Evolutionary conservation across 2,329 filamentous ascomycete genomes (phyloP), one percentile per base, ranked within the genome.

Genomic region (Trichoderma guizhouense): DNA sequence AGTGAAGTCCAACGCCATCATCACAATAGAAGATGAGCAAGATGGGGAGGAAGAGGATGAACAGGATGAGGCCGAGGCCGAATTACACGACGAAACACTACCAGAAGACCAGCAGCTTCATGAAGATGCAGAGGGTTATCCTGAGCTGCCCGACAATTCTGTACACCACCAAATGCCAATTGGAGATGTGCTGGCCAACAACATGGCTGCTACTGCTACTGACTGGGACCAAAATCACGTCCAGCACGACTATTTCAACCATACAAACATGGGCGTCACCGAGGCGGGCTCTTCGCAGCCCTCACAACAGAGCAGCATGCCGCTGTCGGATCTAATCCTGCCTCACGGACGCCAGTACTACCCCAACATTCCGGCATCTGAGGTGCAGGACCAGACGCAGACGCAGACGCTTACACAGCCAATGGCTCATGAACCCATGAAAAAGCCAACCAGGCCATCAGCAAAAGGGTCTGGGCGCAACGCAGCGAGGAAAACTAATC

Each of bases 141-240:
- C 64, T 11, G 71, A 71, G 9, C 66, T 66, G 32, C 43, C 55
- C 15, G 69, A 73, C 26, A 43, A 77, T 63, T 76, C 77, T 15
- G 63, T 73, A 1, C 78, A 80, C 70, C 73, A 78, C 55, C 77
- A 78, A 58, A 76, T 77, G 74, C 78, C 81, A 4, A 77, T 77
- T 28, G 72, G 74, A 7, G 78, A 79, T 62, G 75, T 77, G 72
- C 70, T 79, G n/a, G 75, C 77, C 18, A 71, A 74, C 3, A 76
- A 72, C 28, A 73, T 73, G 4, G 75, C 77, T 28, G 58, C 73
- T 34, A n/a, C 55, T 14, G 30, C 34, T n/a, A n/a, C 68, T 18
- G 76, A 74, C 18, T 74, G 64, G 72, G 72, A 77, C 36, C 73
- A 71, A 14, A 73, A 74, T 26, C 57, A 64, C 14, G 36, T 74